Evolutionary conservation across 768 basidiomycete genomes (phyloP).

Genomic region (Rhodosporidiobolus sp.): DNA sequence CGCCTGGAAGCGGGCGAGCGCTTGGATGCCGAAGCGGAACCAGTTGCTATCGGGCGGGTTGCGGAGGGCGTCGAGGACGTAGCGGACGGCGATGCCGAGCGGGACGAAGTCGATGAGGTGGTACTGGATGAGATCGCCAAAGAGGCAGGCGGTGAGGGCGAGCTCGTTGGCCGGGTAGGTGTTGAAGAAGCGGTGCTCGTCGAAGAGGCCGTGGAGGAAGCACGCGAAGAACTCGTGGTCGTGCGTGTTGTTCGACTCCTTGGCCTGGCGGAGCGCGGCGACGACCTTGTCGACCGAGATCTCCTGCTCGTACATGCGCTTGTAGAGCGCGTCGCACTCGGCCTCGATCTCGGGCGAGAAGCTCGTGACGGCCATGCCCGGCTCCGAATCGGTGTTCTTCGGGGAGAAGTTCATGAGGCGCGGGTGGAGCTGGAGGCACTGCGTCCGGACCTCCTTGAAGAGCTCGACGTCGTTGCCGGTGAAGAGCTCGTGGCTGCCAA

Average conservation of each 20-base stretch:
- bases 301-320: constrained; percentile 95
- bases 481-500: constrained; percentile 65
- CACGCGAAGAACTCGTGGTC: constrained; percentile 98
- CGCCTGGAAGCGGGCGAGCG: constrained; percentile 79
- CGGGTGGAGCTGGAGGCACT: constrained; percentile 90
- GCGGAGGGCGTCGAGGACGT: constrained; percentile 87
- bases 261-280: constrained; percentile 75
- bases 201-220: constrained; percentile 98
- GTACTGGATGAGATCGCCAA: constrained; percentile 91
- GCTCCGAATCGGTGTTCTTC: constrained; percentile 68
- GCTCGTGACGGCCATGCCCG: constrained; percentile 81
- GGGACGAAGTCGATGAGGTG: constrained; percentile 90
- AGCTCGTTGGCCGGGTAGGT: constrained; percentile 90
- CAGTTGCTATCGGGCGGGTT: constrained; percentile 87
- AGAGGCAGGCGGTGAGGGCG: constrained; percentile 90
- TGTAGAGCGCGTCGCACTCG: constrained; percentile 93
- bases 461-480: constrained; percentile 74
- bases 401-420: constrained; percentile 91
- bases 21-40: constrained; percentile 92
- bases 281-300: constrained; percentile 94
- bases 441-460: constrained; percentile 85
- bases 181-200: constrained; percentile 99
- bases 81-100: constrained; percentile 92
- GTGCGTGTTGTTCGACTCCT: constrained; percentile 71
- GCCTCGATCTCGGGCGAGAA: constrained; percentile 85